phyloP scores from a whole-genome alignment of 2,329 filamentous ascomycete species.

The Ophiostoma triangulosporum region DNA sequence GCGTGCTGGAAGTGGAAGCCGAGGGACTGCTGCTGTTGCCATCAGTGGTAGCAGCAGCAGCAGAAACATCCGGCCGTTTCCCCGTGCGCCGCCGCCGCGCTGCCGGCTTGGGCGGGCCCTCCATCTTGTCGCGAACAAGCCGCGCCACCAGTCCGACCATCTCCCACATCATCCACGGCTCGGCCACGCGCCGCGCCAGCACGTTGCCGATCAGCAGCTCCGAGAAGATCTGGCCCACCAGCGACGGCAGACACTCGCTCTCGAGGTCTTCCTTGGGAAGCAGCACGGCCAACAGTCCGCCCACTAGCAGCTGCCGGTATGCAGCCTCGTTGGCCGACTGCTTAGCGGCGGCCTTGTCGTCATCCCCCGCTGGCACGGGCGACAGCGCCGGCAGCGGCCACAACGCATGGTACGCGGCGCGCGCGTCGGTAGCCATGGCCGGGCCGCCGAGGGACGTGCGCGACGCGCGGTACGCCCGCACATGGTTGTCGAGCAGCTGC shows the following conservation, averaged over 20 bases:
- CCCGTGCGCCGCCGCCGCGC: not conserved
- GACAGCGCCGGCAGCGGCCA: slow-evolving; percentile 69
- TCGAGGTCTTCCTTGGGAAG: slow-evolving; percentile 86
- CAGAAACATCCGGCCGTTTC: not conserved
- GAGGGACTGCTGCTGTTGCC: not conserved
- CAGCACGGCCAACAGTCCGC: slow-evolving; percentile 67
- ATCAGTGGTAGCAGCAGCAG: not conserved
- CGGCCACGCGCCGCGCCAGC: slow-evolving; percentile 64
- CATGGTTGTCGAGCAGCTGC: slow-evolving; percentile 64
- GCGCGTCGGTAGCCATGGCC: slow-evolving; percentile 47
- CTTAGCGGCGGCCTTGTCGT: slow-evolving; percentile 20
- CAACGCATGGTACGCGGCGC: slow-evolving; percentile 69
- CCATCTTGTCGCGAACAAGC: slow-evolving; percentile 20
- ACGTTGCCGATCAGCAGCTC: slow-evolving; percentile 80
- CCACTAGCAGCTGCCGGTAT: slow-evolving; percentile 80
- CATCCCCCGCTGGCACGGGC: slow-evolving; percentile 45
- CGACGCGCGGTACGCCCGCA: slow-evolving; percentile 64
- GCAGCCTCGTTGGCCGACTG: slow-evolving; percentile 66
- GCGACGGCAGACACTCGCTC: slow-evolving; percentile 68
- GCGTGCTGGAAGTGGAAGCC: too few species aligned
- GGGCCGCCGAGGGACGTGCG: slow-evolving; percentile 42
- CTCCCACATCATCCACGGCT: slow-evolving; percentile 85
- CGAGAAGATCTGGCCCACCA: slow-evolving; percentile 78
- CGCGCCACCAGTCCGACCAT: slow-evolving; percentile 58
- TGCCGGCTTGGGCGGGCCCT: slow-evolving; percentile 1